Evolutionary conservation across 768 basidiomycete species (phyloP).

Genomic region (Collybiopsis confluens): DNA sequence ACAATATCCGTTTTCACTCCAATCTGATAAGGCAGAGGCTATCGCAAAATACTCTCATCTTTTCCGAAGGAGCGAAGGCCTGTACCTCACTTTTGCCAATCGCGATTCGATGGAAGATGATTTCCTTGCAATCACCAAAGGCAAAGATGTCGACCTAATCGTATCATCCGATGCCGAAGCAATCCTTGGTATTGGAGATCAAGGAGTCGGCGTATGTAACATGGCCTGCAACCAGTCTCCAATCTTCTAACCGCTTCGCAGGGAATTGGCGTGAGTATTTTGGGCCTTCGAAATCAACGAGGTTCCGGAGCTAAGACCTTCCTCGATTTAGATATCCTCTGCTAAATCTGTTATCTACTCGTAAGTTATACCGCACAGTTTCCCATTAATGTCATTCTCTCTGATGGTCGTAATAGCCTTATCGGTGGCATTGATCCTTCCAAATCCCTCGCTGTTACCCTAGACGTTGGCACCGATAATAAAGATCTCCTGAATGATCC

Average conservation of each 20-base stretch:
- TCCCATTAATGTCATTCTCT: background rate
- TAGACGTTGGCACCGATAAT: constrained; percentile 81
- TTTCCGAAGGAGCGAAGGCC: constrained; percentile 73
- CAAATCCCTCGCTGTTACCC: constrained; percentile 50
- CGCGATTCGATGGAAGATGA: constrained; percentile 71
- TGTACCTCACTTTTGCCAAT: constrained; percentile 63
- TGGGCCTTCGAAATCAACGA: too few species aligned
- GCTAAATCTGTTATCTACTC: constrained; percentile 80
- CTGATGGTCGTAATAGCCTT: constrained; percentile 31
- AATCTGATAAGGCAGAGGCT: constrained; percentile 57
- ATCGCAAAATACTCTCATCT: constrained; percentile 82
- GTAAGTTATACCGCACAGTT: constrained; percentile 28
- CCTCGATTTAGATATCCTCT: constrained; percentile 50
- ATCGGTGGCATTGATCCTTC: constrained; percentile 65
- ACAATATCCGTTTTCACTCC: background rate
- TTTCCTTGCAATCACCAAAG: constrained; percentile 63
- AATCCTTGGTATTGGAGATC: constrained; percentile 75
- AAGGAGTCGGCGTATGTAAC: constrained; percentile 61
- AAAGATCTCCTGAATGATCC: constrained; percentile 54
- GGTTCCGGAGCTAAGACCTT: background rate
- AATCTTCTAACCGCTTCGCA: constrained; percentile 18
- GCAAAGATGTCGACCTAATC: constrained; percentile 66
- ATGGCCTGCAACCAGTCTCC: constrained; percentile 15
- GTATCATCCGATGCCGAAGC: constrained; percentile 85
- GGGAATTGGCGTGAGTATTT: constrained; percentile 47